A percentile compares a stretch with the other conserved stretches of the same genome.
phyloP scores from a whole-genome alignment of 208 protist species.

The Wallacemonas sp. region DNA sequence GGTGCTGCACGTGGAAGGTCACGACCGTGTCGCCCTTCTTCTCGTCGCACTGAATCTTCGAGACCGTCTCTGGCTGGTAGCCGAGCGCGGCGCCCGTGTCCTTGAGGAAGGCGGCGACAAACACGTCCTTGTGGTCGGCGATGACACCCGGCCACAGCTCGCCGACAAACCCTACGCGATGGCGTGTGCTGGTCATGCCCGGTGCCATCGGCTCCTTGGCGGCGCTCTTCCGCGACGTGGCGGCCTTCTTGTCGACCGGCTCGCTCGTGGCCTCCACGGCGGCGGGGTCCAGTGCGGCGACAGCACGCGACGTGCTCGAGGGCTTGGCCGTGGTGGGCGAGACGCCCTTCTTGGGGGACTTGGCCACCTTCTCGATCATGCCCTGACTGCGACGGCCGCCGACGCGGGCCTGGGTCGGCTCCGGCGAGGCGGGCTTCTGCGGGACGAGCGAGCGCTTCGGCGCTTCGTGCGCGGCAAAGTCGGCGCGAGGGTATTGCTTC shows the following conservation, averaged over 20 bases:
- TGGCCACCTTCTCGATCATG: constrained; percentile 12
- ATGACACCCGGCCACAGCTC: constrained; percentile 49
- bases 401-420: background rate
- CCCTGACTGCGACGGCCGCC: constrained; percentile 11
- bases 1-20: constrained; percentile 49
- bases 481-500: constrained; percentile 14
- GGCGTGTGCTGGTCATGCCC: constrained; percentile 26
- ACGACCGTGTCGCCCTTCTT: constrained; percentile 67
- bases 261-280: background rate
- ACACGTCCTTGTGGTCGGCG: constrained; percentile 26
- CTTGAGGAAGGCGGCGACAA: constrained; percentile 43
- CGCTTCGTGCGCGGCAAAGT: background rate
- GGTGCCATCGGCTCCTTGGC: background rate
- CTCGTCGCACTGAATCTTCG: constrained; percentile 45
- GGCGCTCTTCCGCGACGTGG: constrained; percentile 1
- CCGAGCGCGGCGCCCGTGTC: constrained; percentile 39
- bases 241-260: background rate
- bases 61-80: constrained; percentile 36
- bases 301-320: background rate
- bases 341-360: background rate
- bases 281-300: background rate
- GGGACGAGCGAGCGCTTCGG: background rate
- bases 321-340: background rate
- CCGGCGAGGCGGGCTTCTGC: constrained; percentile 6
- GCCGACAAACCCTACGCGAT: constrained; percentile 73